Percentiles rank a stretch among this genome's conserved stretches.
Conservation (phyloP, 2,329 filamentous ascomycete species). For the Exophiala oligosperma region DNA sequence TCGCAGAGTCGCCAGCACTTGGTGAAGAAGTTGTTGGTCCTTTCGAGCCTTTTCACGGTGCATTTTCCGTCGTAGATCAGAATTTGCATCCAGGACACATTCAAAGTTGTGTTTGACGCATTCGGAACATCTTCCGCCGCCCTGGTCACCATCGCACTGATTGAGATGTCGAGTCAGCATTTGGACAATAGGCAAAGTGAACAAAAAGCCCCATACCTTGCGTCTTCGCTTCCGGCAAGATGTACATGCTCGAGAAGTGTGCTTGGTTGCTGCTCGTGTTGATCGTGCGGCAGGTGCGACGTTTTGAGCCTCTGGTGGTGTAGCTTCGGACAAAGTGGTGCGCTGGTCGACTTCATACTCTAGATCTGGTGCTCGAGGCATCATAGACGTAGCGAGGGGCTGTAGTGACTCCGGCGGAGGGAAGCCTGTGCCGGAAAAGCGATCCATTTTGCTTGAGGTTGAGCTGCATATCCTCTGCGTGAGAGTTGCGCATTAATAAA, state of each 20-base stretch:
- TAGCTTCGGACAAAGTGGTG: not conserved
- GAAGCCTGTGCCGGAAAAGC: no score
- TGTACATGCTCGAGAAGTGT: slow-evolving; percentile 4
- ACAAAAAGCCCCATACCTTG: not conserved
- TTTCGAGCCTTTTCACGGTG: slow-evolving; percentile 6
- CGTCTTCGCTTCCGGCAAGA: slow-evolving; percentile 7
- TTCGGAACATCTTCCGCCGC: slow-evolving; percentile 3
- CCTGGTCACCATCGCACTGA: slow-evolving; percentile 8
- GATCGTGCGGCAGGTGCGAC: not conserved
- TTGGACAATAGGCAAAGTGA: not conserved
- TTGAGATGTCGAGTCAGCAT: not conserved
- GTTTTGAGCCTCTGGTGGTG: not conserved
- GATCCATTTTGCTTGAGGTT: no score
- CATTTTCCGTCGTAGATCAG: slow-evolving; percentile 2
- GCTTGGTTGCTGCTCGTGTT: not conserved
- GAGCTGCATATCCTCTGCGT: no score
- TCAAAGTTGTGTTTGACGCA: slow-evolving; percentile 7
- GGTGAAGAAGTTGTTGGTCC: slow-evolving; percentile 1
- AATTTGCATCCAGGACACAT: slow-evolving; percentile 7
- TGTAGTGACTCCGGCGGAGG: no score
- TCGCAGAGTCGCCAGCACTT: not conserved
- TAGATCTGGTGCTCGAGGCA: no score
- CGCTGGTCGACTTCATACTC: no score
- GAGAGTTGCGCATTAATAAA: no score
- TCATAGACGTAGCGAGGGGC: no score